Percentiles rank a stretch among this genome's conserved stretches.
phyloP scores from a whole-genome alignment of 2,329 filamentous ascomycete species.

The Rhinocladiella similis region DNA sequence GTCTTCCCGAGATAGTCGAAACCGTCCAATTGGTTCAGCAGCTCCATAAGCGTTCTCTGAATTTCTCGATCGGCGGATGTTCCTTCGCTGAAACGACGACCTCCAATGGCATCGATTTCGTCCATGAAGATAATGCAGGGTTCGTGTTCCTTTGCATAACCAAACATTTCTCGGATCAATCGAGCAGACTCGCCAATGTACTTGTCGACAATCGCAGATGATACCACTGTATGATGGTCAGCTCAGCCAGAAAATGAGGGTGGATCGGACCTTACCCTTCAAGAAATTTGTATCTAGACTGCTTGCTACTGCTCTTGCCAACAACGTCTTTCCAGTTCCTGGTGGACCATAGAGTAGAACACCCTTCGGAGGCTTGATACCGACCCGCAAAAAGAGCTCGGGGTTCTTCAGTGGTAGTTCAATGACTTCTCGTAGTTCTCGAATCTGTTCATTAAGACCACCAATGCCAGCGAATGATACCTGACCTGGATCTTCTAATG shows the following conservation, averaged over 20 bases:
- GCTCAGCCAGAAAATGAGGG: not conserved
- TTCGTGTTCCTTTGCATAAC: slow-evolving; percentile 98
- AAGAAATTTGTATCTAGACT: slow-evolving; percentile 97
- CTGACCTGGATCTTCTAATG: slow-evolving; percentile 93
- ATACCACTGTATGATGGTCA: slow-evolving; percentile 69
- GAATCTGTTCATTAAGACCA: slow-evolving; percentile 96
- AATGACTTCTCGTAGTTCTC: slow-evolving; percentile 95
- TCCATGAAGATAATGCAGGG: slow-evolving; percentile 99
- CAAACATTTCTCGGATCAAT: slow-evolving; percentile 98
- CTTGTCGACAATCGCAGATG: slow-evolving; percentile 98
- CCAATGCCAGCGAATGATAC: slow-evolving; percentile 98
- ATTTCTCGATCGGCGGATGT: slow-evolving; percentile 98
- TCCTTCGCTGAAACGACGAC: slow-evolving; percentile 92
- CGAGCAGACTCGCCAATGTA: slow-evolving; percentile 98
- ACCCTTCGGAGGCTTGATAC: slow-evolving; percentile 98
- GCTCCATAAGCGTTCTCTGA: slow-evolving; percentile 96
- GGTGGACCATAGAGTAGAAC: slow-evolving; percentile 94
- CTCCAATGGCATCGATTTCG: slow-evolving; percentile 98
- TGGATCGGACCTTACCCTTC: slow-evolving; percentile 66
- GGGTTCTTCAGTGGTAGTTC: slow-evolving; percentile 98
- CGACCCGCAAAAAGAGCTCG: slow-evolving; percentile 92
- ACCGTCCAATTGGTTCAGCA: slow-evolving; percentile 96
- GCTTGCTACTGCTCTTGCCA: slow-evolving; percentile 92
- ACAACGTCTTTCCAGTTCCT: slow-evolving; percentile 92
- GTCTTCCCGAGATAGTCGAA: slow-evolving; percentile 99